Percentiles rank a stretch among this genome's conserved stretches.
Conservation (phyloP, 2,329 filamentous ascomycete species). For the Aureobasidium sp. region DNA sequence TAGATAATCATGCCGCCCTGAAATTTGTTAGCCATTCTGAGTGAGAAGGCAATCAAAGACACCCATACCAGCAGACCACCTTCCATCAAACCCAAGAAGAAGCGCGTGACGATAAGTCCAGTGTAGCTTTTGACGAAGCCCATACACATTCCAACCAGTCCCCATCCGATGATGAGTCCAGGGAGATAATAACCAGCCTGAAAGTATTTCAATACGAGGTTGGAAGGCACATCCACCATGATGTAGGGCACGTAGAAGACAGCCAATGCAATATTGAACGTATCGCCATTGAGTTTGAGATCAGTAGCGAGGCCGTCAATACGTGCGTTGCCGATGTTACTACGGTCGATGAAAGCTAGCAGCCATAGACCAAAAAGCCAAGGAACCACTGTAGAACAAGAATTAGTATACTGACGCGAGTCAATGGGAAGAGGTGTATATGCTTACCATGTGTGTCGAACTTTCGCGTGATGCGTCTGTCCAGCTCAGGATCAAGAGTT, state of each 20-base stretch:
- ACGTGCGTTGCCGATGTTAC: conserved; percentile 37
- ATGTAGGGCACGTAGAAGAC: conserved; percentile 41
- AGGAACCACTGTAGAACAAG: conserved; percentile 28
- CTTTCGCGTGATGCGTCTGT: conserved; percentile 34
- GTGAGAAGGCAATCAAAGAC: too few relatives aligned
- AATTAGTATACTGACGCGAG: background rate
- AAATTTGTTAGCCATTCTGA: background rate
- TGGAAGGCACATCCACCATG: conserved; percentile 31
- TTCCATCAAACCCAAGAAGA: conserved; percentile 38
- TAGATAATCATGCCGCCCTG: conserved; percentile 31
- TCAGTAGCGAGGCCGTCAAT: conserved; percentile 36
- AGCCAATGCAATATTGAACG: conserved; percentile 37
- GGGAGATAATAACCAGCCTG: conserved; percentile 37
- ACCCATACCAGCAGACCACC: conserved; percentile 30
- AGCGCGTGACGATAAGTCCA: conserved; percentile 34
- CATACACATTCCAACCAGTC: conserved; percentile 34
- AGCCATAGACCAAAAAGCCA: conserved; percentile 43
- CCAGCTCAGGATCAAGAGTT: conserved; percentile 21
- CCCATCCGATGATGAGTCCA: conserved; percentile 34
- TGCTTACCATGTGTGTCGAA: conserved; percentile 33
- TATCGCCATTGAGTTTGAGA: conserved; percentile 29
- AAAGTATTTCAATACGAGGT: conserved; percentile 30
- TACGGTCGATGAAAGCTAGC: conserved; percentile 42
- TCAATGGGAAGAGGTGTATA: background rate
- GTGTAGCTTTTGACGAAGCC: conserved; percentile 37